Conservation (phyloP, 208 protist genomes). For the Trypanosoma avium region DNA sequence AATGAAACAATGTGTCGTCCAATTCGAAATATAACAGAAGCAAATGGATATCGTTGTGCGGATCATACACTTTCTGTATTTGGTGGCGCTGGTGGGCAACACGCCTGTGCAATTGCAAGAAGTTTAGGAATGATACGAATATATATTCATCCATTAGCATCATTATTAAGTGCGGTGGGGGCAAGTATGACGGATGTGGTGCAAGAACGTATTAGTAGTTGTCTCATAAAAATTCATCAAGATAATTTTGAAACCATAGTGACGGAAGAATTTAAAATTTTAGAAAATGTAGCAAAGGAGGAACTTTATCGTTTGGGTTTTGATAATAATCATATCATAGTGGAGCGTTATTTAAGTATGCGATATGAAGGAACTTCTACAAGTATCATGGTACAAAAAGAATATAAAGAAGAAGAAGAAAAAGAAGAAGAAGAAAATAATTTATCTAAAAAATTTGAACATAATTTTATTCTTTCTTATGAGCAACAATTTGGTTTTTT, state of each 20-base stretch:
- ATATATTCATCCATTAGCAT: conserved; percentile 73
- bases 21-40: conserved; percentile 92
- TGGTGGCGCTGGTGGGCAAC: conserved; percentile 94
- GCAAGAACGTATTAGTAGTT: conserved; percentile 81
- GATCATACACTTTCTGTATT: conserved; percentile 92
- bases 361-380: conserved; percentile 93
- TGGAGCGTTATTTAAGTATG: conserved; percentile 83
- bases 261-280: conserved; percentile 32
- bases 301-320: conserved; percentile 49
- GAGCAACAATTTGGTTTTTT: conserved; percentile 92
- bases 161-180: conserved; percentile 93
- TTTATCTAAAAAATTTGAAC: conserved; percentile 29
- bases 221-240: conserved; percentile 27
- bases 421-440: no score
- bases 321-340: conserved; percentile 38
- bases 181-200: conserved; percentile 92
- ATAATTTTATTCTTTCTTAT: conserved; percentile 79
- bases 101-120: conserved; percentile 93
- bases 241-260: conserved; percentile 32
- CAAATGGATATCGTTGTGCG: conserved; percentile 83
- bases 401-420: neutral
- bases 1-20: conserved; percentile 96
- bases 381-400: conserved; percentile 77
- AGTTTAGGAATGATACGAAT: conserved; percentile 79
- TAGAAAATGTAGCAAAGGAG: conserved; percentile 19